A percentile compares a stretch with the other conserved stretches of the same genome.
phyloP scores from a whole-genome alignment of 805 yeast species.

The Wickerhamia fluorescens region DNA sequence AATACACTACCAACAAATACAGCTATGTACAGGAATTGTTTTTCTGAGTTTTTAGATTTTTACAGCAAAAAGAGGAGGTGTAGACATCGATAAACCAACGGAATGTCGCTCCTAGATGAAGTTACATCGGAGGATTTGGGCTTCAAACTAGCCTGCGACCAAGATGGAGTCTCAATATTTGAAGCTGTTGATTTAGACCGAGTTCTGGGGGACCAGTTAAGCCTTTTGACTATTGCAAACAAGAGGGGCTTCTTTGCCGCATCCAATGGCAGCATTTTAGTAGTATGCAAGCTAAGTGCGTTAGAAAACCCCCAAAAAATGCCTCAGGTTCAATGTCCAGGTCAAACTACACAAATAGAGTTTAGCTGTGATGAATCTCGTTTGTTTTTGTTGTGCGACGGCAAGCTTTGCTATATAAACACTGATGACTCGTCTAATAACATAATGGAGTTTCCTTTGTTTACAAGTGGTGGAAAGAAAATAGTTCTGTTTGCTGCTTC shows the following conservation, averaged over 20 bases:
- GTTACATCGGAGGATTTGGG: slow-evolving; percentile 37
- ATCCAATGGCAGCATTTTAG: slow-evolving; percentile 22
- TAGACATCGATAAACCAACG: too few relatives aligned
- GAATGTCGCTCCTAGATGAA: slow-evolving; percentile 9
- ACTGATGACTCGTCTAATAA: too few relatives aligned
- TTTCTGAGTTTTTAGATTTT: too few relatives aligned
- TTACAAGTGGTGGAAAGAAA: too few relatives aligned
- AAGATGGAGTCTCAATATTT: slow-evolving; percentile 20
- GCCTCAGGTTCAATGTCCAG: too few relatives aligned
- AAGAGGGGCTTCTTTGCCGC: slow-evolving; percentile 27
- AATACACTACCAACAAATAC: too few relatives aligned
- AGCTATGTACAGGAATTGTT: too few relatives aligned
- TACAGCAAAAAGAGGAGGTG: too few relatives aligned
- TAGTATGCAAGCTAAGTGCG: too few relatives aligned
- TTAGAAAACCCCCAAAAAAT: slow-evolving; percentile 7
- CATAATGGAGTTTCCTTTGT: too few relatives aligned
- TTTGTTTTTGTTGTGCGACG: slow-evolving; percentile 20
- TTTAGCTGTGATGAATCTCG: slow-evolving; percentile 24
- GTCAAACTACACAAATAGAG: slow-evolving; percentile 20
- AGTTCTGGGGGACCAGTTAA: slow-evolving; percentile 9
- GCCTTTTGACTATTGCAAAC: slow-evolving; percentile 33
- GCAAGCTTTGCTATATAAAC: too few relatives aligned
- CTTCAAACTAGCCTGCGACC: slow-evolving; percentile 33
- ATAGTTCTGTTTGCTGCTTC: too few relatives aligned
- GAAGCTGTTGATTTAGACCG: slow-evolving; percentile 18